Evolutionary conservation across 2,329 filamentous ascomycete species (phyloP), one percentile per base, ranked within the genome.

Genomic region (Cytospora piceae): DNA sequence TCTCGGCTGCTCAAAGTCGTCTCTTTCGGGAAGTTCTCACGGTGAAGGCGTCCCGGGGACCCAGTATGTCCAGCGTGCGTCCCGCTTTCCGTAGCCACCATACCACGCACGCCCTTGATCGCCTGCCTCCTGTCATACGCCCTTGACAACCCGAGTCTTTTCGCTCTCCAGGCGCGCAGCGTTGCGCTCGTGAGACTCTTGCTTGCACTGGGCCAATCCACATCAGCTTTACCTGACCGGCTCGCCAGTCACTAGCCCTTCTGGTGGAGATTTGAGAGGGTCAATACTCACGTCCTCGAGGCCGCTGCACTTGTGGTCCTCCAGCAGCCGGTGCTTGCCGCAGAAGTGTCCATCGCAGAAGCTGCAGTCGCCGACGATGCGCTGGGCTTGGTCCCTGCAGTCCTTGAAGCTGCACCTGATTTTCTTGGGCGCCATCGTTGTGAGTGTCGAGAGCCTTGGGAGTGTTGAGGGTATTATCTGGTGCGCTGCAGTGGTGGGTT

Each of bases 301-400:
- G 37, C 93, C 93, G 70, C 86, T 87, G 82, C 95, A 99, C 81
- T 92, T 92, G 81, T 99, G 95, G 73, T 94, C 92, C 79, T 99
- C 95, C 69, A 98, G 81, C 81, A 98, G 86, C 64, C 95, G 86
- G 80, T 99, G 95, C 82, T 94, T 96, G 73, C 92, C 92, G 81
- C 95, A 99, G 83, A 92, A 98, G 77, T 96, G 92, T 53, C 94
- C 93, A 64, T 90, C 84, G 82, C 95, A 99, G 83, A 98, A 98
- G 69, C 88, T 90, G 81, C 95, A 99, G 82, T 98, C 94, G 63
- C 95, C 95, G 66, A 97, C 92, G 74, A 98, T 97, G 71, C 92
- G 90, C 79, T 97, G 94, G n/a, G 93, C 93, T 32, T 87, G 86
- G 72, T 92, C 89, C 76, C 88, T 92, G 87, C 95, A 99, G 72